Conservation (phyloP, 2,329 filamentous ascomycete genomes). For the Akanthomyces lecanii region DNA sequence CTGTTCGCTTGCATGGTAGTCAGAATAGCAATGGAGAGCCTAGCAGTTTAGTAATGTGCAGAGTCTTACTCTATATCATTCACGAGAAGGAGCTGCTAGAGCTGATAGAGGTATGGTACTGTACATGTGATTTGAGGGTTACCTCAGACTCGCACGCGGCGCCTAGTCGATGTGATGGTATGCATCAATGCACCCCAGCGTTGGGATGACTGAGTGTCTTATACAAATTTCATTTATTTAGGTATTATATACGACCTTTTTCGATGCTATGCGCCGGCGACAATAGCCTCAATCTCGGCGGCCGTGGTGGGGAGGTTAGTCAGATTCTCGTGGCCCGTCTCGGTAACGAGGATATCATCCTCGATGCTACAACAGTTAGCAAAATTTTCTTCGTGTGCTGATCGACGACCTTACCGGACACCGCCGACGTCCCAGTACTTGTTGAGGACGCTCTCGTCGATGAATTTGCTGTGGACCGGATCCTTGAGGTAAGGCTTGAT, state of each 20-base stretch:
- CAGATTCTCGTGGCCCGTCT: slow-evolving; percentile 65
- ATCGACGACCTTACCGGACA: slow-evolving; percentile 50
- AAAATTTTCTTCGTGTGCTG: not conserved
- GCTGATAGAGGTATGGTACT: too few relatives aligned
- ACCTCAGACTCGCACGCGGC: too few relatives aligned
- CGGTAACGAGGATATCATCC: slow-evolving; percentile 70
- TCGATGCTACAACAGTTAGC: slow-evolving; percentile 45
- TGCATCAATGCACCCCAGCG: too few relatives aligned
- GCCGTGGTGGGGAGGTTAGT: slow-evolving; percentile 68
- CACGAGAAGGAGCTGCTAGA: too few relatives aligned
- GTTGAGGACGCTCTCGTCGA: slow-evolving; percentile 67
- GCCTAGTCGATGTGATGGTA: too few relatives aligned
- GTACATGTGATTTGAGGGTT: too few relatives aligned
- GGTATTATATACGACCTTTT: not conserved
- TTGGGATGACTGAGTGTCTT: too few relatives aligned
- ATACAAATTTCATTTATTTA: not conserved
- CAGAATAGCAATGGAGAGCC: too few relatives aligned
- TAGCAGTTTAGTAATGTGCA: too few relatives aligned
- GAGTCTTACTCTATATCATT: too few relatives aligned
- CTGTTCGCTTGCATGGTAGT: too few relatives aligned
- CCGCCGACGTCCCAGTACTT: slow-evolving; percentile 80
- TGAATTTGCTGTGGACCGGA: slow-evolving; percentile 68
- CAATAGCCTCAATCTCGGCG: slow-evolving; percentile 51
- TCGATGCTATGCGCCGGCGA: slow-evolving; percentile 16
- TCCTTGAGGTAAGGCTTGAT: slow-evolving; percentile 75